Evolutionary conservation across 805 yeast species (phyloP), one percentile per base, ranked within the genome.

Genomic region (Wickerhamiella sorbophila): DNA sequence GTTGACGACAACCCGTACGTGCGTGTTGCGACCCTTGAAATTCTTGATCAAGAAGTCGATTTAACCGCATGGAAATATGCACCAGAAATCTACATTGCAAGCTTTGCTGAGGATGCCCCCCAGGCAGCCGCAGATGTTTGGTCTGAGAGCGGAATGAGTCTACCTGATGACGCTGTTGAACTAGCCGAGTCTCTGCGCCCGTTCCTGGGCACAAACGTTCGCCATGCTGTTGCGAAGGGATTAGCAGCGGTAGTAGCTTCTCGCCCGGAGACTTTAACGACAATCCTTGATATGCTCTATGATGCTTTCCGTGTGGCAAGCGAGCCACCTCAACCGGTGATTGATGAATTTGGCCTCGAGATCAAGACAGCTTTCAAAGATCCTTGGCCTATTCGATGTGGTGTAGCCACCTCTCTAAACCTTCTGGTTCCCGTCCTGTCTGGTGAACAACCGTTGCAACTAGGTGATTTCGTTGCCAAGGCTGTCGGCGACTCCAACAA

Each of bases 341-440:
- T 73, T 36, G 96, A 88, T 58, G 78, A 74, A 48, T 87, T 71
- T 57, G 97, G 97, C 1, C 66, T 87, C 48, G 75, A 76, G 3
- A 68, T 81, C 36, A 77, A 79, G 50, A 61, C 70, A 16, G 74
- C 68, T 16, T 75, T 74, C 51, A 73, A 69, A 48, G 97, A 86
- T 53, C 67, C 74, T 2, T 87, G 95, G 94, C 91, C 82, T 55
- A 71, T 70, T 29, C 70, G 98, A 56, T 74, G 87, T 48, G 93
- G 95, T 22, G 66, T 79, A 44, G 94, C 95, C 0, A 61, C 77
- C 18, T 60, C 86, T 0, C 59, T 86, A 42, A 72, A 72, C 46
- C 66, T 71, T 33, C 59, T 79, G 27, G 70, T 84, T 1, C 67
- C 75, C 0, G 50, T 61, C 21, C 63, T 76, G 24, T 54, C 55